Conservation (phyloP, 768 basidiomycete genomes). For the Neoboletus magnificus region DNA sequence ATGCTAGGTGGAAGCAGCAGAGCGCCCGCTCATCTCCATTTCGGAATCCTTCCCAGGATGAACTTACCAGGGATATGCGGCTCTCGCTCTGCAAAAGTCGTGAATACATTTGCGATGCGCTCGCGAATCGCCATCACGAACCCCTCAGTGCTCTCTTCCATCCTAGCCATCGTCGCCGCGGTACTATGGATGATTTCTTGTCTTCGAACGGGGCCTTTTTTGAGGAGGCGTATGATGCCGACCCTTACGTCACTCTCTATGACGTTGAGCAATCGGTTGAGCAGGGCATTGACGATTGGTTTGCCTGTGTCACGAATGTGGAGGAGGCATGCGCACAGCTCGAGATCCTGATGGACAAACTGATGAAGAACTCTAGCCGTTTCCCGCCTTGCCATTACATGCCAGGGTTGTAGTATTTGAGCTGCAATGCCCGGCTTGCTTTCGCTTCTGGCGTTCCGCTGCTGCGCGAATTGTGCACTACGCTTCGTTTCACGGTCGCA, state of each 20-base stretch:
- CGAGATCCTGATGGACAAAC: constrained; percentile 14
- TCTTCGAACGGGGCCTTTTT: constrained; percentile 12
- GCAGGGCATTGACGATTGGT: constrained; percentile 33
- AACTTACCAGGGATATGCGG: no score
- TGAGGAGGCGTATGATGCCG: background rate
- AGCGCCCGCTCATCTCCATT: no score
- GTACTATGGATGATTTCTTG: constrained; percentile 14
- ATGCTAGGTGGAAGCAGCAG: no score
- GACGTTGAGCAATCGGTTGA: constrained; percentile 38
- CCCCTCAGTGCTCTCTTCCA: background rate
- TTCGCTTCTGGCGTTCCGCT: constrained; percentile 38
- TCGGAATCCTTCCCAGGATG: no score
- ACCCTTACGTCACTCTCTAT: constrained; percentile 22
- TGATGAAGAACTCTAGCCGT: constrained; percentile 20
- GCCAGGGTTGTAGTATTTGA: constrained; percentile 38
- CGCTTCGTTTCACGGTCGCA: no score
- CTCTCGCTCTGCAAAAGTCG: no score
- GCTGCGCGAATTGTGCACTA: constrained; percentile 32
- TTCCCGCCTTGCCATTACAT: constrained; percentile 35
- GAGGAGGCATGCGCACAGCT: constrained; percentile 13
- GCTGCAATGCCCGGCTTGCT: constrained; percentile 31
- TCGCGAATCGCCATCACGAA: background rate
- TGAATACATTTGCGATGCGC: constrained; percentile 25
- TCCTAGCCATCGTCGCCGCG: background rate
- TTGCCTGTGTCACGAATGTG: constrained; percentile 6